Evolutionary conservation across 2,329 filamentous ascomycete species (phyloP).

Genomic region (Colletotrichum destructivum): DNA sequence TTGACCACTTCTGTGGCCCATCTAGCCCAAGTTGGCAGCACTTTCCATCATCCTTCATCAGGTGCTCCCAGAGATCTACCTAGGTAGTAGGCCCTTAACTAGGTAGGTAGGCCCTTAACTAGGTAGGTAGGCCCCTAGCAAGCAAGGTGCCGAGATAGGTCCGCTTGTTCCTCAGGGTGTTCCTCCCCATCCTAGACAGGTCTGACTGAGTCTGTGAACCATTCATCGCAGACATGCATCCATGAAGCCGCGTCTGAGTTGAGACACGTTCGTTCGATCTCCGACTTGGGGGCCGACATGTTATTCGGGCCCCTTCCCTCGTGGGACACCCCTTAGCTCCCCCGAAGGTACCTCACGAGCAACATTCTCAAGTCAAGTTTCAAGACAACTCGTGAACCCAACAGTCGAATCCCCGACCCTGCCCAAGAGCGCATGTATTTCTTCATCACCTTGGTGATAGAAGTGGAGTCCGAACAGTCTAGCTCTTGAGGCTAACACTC

Average conservation of each 20-base stretch:
- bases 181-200: not conserved
- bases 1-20: conserved; percentile 29
- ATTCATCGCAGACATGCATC: conserved; percentile 3
- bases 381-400: not conserved
- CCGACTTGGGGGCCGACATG: not conserved
- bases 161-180: conserved; percentile 4
- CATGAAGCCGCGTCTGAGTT: not conserved
- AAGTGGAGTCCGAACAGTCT: not conserved
- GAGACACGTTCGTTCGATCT: conserved; percentile 6
- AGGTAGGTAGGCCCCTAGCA: no score
- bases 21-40: not conserved
- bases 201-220: not conserved
- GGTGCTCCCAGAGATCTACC: not conserved
- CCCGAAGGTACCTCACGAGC: not conserved
- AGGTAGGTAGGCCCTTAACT: no score
- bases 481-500: not conserved
- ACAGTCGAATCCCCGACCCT: not conserved
- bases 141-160: no score
- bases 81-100: no score
- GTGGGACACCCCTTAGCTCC: not conserved
- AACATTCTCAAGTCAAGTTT: not conserved
- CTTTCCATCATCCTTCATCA: not conserved
- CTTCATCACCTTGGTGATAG: not conserved
- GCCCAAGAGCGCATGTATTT: not conserved
- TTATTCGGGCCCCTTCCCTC: no score